Evolutionary conservation across 495 filamentous ascomycete genomes (phyloP), one percentile per base, ranked within the genome.

Genomic region (Penicillium ochrochloron): DNA sequence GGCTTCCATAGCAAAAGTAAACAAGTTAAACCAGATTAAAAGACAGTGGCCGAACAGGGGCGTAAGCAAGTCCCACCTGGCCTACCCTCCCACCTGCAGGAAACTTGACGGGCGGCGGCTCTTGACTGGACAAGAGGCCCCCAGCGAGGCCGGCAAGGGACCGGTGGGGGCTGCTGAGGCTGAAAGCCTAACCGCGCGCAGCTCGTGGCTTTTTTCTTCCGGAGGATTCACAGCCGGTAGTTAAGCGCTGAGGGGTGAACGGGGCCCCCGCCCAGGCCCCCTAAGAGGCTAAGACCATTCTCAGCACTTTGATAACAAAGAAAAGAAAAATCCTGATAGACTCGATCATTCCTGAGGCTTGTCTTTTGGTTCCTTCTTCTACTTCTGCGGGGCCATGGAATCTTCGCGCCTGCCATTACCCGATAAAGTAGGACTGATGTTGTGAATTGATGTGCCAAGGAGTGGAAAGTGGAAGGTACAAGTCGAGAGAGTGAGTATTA

Each of bases 141-240:
- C 53, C 53, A 35, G 53, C 31, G 31, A 34, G 34, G 34, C 34
- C 53, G 33, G 53, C 53, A 56, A 56, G 21, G 53, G 58, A 34
- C 63, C 33, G 50, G 41, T 27, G 50, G 51, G 51, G 19, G 19
- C 46, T 27, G 46, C 46, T 51, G 71, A 73, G 71, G 71, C 71
- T 73, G 71, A 72, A 70, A 64, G 55, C 31, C 33, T 61, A 65
- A 50, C 68, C 69, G 64, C 68, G 69, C 65, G 64, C 62, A 52
- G 68, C 59, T 59, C 12, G 56, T 70, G 65, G 63, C 60, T 66
- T 64, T 62, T 60, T 64, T 44, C 37, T 41, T 55, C 57, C 66
- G 71, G 69, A 65, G 69, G 61, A 67, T 73, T 68, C 65, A 63
- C 42, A 65, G 53, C 71, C 69, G 65, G 23, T 72, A 60, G 69